Base-by-base conservation (phyloP, 129 eudicot species). In the Sambucus nigra region DNA sequence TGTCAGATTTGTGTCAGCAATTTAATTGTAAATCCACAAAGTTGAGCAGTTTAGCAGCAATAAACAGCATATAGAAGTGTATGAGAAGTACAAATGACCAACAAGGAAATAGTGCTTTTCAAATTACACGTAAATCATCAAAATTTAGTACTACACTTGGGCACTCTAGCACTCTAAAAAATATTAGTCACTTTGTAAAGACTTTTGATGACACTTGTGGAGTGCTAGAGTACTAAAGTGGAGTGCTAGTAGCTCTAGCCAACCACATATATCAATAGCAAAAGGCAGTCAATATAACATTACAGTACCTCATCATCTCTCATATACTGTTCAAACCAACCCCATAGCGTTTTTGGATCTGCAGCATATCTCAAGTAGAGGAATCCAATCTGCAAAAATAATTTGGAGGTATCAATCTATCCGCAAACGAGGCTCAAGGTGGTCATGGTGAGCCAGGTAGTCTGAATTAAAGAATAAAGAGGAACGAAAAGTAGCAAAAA, bases 321-420 rank as follows among this genome's bases (percentile, higher is more conserved):
- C 55, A 91, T 51, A 64, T 85, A 91, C 22, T 88, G 94, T 65
- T 91, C 98, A 69, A 79, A 85, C 98, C 98, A 91, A 44, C 78
- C 77, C 98, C 98, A 91, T 61, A 91, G 70, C 8, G 89, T 79
- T 67, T 91, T 91, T 12, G 98, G 84, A 67, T 91, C 98, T 44
- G 94, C 98, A 66, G 89, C 94, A 82, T 85, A 85, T 67, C 98
- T 73, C 55, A 91, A 67, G 80, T 91, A 91, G 0, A 91, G 82
- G 65, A 91, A 91, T 47, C 98, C 98, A 70, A 91, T 55, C 98
- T 91, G 88, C 61, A 66, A 59, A 56, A 58, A 21, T 6, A 64
- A 49, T 27, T 12, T 25, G 7, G 9, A 27, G 14, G 29, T 18
- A 63, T 48, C 14, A 51, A 50, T 40, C 63, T 35, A 38, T 24